phyloP scores from a whole-genome alignment of 2,329 filamentous ascomycete species.

The Penicillium sp. region DNA sequence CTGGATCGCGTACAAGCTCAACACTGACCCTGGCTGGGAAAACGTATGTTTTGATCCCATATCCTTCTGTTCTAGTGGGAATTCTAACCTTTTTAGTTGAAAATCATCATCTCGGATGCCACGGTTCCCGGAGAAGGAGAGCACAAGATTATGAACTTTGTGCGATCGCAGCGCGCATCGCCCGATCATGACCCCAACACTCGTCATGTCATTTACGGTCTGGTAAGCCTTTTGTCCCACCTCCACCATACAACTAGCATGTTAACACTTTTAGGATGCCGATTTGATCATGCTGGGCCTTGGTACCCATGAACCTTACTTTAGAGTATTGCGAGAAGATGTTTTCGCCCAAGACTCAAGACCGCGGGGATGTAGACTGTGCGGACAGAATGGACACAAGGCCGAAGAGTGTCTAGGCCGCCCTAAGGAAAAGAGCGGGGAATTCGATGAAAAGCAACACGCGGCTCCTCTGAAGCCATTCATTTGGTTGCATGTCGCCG shows the following conservation, averaged over 20 bases:
- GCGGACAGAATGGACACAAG: conserved; percentile 89
- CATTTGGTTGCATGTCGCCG: conserved; percentile 94
- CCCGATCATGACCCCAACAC: conserved; percentile 95
- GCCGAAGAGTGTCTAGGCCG: conserved; percentile 81
- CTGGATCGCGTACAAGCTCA: conserved; percentile 97
- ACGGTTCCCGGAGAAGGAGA: conserved; percentile 97
- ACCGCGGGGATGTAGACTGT: conserved; percentile 79
- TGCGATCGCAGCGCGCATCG: conserved; percentile 87
- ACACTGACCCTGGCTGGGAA: conserved; percentile 93
- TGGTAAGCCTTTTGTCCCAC: conserved; percentile 46
- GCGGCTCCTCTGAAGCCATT: conserved; percentile 79
- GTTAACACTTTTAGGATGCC: conserved; percentile 63
- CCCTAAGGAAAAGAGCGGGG: conserved; percentile 73
- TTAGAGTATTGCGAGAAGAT: conserved; percentile 93
- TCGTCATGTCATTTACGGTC: conserved; percentile 93
- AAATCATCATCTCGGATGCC: conserved; percentile 97
- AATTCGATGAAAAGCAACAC: conserved; percentile 80
- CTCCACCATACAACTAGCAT: not conserved
- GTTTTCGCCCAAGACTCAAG: conserved; percentile 91
- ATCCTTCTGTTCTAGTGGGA: not conserved
- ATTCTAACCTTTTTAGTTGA: conserved; percentile 57
- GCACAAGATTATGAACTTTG: conserved; percentile 99
- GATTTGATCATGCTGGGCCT: conserved; percentile 98
- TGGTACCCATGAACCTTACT: conserved; percentile 95
- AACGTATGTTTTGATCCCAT: conserved; percentile 51